These are phyloP conservation scores for Mitragyna speciosa DNA, from an alignment of 257 asterid genomes.

Conservation along the genomic window DNA sequence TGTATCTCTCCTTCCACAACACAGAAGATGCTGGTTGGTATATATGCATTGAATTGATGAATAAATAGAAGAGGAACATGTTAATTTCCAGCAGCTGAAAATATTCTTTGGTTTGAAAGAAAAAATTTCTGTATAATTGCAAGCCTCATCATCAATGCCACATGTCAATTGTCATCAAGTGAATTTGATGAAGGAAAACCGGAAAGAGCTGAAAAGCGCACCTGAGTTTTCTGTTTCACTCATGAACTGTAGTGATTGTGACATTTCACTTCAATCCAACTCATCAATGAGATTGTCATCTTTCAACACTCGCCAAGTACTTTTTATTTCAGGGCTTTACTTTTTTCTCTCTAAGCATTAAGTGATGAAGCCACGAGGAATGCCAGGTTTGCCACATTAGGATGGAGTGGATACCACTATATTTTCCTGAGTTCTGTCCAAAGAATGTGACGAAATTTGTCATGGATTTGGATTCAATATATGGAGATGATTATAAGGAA, in stretches of 20 bases:
- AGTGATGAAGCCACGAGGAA: neutral
- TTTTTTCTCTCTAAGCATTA: neutral
- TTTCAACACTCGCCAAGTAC: conserved; percentile 9
- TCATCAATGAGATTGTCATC: conserved; percentile 21
- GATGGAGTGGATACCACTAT: neutral
- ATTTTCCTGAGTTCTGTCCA: neutral
- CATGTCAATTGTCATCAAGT: conserved; percentile 2
- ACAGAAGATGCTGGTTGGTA: no score
- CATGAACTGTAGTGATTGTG: conserved; percentile 51
- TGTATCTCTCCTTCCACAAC: no score
- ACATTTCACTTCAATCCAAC: conserved; percentile 43
- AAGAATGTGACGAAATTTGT: neutral
- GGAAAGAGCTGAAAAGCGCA: conserved; percentile 18
- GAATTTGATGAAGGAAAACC: conserved; percentile 2
- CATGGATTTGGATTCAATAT: neutral
- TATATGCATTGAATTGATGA: no score
- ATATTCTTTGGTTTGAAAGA: neutral
- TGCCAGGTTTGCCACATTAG: neutral
- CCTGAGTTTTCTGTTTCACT: conserved; percentile 36
- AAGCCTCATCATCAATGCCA: neutral
- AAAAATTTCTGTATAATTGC: neutral
- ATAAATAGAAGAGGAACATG: no score
- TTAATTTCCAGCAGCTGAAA: neutral
- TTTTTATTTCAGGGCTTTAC: neutral
- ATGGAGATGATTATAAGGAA: neutral